Conservation (phyloP, 2,329 filamentous ascomycete species). For the Aschersonia sp. region DNA sequence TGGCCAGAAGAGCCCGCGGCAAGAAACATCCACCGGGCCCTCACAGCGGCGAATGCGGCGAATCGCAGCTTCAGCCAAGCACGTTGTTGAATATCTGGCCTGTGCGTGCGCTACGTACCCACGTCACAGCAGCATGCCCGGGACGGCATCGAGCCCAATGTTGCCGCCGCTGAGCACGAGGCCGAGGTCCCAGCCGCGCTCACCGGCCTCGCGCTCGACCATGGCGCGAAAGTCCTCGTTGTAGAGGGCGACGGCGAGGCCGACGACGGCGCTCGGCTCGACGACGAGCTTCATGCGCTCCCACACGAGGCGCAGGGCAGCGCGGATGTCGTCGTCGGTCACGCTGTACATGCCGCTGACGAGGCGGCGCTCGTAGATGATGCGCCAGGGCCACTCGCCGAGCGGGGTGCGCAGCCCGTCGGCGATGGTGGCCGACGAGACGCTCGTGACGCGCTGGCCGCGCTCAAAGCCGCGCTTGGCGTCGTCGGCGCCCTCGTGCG, state of each 20-base stretch:
- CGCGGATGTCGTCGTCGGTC: conserved; percentile 66
- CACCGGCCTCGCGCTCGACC: conserved; percentile 56
- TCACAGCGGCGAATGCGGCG: too few relatives aligned
- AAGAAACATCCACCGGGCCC: too few relatives aligned
- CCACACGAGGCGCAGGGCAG: conserved; percentile 60
- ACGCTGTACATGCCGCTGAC: conserved; percentile 60
- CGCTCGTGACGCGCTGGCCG: conserved; percentile 50
- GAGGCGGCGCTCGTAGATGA: conserved; percentile 59
- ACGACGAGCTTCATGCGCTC: conserved; percentile 86
- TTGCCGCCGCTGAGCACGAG: conserved; percentile 48
- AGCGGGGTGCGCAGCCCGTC: conserved; percentile 81
- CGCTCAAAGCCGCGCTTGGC: conserved; percentile 52
- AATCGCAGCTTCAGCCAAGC: too few relatives aligned
- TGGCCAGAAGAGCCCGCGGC: too few relatives aligned
- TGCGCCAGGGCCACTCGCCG: conserved; percentile 57
- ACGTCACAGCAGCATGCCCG: conserved; percentile 19
- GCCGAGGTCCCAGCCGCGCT: conserved; percentile 58
- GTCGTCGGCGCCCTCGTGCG: conserved; percentile 73
- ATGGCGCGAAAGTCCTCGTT: conserved; percentile 67
- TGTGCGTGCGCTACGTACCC: neutral
- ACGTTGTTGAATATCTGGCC: too few relatives aligned
- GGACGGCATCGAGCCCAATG: conserved; percentile 37
- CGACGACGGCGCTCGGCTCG: conserved; percentile 78
- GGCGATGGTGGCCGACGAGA: conserved; percentile 67
- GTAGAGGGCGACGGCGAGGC: conserved; percentile 66